Conservation (phyloP, 768 basidiomycete species). For the Suillus brevipes region DNA sequence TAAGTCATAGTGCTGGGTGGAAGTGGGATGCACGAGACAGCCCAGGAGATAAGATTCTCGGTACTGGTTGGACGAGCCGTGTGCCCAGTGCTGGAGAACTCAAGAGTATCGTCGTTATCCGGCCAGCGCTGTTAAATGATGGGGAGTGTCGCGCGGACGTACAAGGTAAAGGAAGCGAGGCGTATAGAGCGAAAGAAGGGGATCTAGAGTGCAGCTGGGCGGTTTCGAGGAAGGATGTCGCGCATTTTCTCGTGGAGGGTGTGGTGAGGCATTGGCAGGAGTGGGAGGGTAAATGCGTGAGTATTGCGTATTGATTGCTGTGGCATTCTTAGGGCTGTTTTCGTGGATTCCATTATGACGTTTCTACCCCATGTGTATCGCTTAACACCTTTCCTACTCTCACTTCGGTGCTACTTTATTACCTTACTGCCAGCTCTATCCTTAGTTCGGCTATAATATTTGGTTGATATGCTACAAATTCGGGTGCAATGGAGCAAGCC, state of each 20-base stretch:
- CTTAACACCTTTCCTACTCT: neutral
- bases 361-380: neutral
- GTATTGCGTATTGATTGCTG: conserved; percentile 45
- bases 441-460: neutral
- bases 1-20: conserved; percentile 51
- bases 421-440: neutral
- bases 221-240: conserved; percentile 64
- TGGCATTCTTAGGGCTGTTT: neutral
- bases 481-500: neutral
- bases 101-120: conserved; percentile 45
- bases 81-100: conserved; percentile 45
- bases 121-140: conserved; percentile 60
- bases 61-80: conserved; percentile 42
- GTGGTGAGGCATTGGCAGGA: conserved; percentile 49
- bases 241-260: conserved; percentile 60
- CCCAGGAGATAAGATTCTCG: conserved; percentile 43
- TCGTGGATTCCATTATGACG: neutral
- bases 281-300: conserved; percentile 50
- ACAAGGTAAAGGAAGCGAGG: conserved; percentile 16
- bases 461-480: neutral
- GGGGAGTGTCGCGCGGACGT: conserved; percentile 44
- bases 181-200: conserved; percentile 46
- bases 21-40: conserved; percentile 50
- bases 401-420: neutral
- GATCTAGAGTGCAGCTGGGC: conserved; percentile 46